Evolutionary conservation across 129 eudicot genomes (phyloP).

Genomic region (Centella asiatica): DNA sequence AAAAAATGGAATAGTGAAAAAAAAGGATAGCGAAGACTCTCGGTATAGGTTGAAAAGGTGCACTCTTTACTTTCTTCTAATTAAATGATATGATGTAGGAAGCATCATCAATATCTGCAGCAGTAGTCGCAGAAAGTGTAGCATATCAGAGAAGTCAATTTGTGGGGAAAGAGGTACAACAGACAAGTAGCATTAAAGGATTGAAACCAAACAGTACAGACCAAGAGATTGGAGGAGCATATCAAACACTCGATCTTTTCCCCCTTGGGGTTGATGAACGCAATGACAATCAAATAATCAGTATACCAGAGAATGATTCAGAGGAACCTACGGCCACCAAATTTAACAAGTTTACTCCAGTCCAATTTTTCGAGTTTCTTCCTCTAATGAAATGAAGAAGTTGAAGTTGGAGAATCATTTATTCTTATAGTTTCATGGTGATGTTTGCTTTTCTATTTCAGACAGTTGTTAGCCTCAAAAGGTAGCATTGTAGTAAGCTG

Average conservation of each 20-base stretch:
- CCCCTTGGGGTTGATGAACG: constrained; percentile 5
- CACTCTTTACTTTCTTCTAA: constrained; percentile 14
- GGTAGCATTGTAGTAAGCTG: no score
- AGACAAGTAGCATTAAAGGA: not conserved
- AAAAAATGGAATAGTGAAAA: not conserved
- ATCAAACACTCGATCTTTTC: constrained; percentile 29
- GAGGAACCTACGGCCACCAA: not conserved
- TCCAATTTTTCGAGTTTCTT: constrained; percentile 8
- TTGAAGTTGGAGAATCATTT: not conserved
- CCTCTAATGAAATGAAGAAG: not conserved
- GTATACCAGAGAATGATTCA: not conserved
- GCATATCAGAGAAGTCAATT: not conserved
- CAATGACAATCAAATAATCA: not conserved
- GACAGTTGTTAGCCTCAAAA: no score
- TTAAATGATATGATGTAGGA: constrained; percentile 16
- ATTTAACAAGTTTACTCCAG: constrained; percentile 9
- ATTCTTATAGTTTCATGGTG: no score
- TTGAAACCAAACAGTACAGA: no score
- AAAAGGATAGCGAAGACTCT: not conserved
- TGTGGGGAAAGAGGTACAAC: constrained; percentile 8
- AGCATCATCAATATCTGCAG: constrained; percentile 19
- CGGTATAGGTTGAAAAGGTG: constrained; percentile 6
- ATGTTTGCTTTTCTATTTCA: no score
- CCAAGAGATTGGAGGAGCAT: not conserved
- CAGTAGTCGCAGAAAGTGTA: constrained; percentile 20